Conservation (phyloP, 306 rosid species). For the Medicago arabica region DNA sequence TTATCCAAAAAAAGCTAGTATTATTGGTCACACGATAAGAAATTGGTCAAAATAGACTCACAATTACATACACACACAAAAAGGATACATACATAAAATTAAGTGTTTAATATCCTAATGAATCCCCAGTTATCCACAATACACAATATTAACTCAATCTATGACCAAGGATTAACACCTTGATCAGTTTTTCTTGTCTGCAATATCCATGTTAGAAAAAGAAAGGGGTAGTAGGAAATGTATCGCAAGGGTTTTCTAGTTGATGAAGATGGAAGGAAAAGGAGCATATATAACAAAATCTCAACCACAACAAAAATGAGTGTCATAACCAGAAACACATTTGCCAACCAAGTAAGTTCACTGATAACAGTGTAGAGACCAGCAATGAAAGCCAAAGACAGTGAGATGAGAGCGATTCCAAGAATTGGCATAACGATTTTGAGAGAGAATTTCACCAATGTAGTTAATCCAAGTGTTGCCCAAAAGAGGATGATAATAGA, state of each 20-base stretch:
- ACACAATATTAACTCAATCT: too few relatives aligned
- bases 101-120: too few relatives aligned
- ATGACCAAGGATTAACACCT: not conserved
- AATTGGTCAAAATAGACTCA: too few relatives aligned
- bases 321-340: conserved; percentile 5
- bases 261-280: conserved; percentile 6
- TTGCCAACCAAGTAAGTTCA: conserved; percentile 38
- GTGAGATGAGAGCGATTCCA: conserved; percentile 36
- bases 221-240: conserved; percentile 30
- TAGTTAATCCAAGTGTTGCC: conserved; percentile 36
- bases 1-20: too few relatives aligned
- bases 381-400: conserved; percentile 44
- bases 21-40: too few relatives aligned
- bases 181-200: not conserved
- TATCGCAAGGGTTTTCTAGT: not conserved
- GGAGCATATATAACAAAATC: not conserved
- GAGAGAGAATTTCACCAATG: not conserved
- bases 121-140: too few relatives aligned
- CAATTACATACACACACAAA: too few relatives aligned
- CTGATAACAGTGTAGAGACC: conserved; percentile 41
- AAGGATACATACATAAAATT: too few relatives aligned
- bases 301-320: not conserved
- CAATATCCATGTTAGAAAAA: not conserved
- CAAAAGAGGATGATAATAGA: conserved; percentile 43
- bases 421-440: conserved; percentile 26